Percentiles rank a stretch among this genome's conserved stretches.
Conservation (phyloP, 768 basidiomycete genomes). For the Naganishia vaughanmartiniae region DNA sequence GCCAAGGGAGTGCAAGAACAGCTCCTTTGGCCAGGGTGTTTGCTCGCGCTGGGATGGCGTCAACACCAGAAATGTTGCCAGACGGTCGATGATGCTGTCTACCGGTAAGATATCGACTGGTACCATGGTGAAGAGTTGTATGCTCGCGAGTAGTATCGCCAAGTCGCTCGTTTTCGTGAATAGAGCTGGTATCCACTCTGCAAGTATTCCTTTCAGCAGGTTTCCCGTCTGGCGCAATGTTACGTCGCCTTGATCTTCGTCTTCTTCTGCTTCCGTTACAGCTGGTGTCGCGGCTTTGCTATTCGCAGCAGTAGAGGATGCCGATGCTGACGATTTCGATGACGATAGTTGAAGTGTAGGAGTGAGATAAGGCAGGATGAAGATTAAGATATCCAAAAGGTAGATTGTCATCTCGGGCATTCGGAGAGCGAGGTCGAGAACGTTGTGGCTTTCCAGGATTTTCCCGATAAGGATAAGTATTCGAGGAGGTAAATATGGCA, state of each 20-base stretch:
- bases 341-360: conserved; percentile 7
- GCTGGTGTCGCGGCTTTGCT: conserved; percentile 18
- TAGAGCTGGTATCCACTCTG: conserved; percentile 36
- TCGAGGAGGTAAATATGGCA: conserved; percentile 18
- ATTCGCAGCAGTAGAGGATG: background rate
- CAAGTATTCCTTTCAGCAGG: conserved; percentile 4
- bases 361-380: conserved; percentile 29
- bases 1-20: conserved; percentile 65
- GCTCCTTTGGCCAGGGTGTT: conserved; percentile 53
- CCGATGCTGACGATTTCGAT: background rate
- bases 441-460: conserved; percentile 12
- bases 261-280: background rate
- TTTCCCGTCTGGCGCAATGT: conserved; percentile 19
- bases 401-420: conserved; percentile 50
- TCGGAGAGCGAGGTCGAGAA: conserved; percentile 38
- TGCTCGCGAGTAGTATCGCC: conserved; percentile 37
- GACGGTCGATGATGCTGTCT: conserved; percentile 38
- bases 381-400: conserved; percentile 46
- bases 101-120: conserved; percentile 32
- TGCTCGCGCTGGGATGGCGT: conserved; percentile 28
- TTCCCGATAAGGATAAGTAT: conserved; percentile 2
- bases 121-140: conserved; percentile 43
- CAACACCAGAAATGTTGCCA: conserved; percentile 41
- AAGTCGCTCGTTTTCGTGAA: conserved; percentile 42
- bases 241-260: background rate